Conservation (phyloP, 768 basidiomycete species). For the Amanita rubescens region DNA sequence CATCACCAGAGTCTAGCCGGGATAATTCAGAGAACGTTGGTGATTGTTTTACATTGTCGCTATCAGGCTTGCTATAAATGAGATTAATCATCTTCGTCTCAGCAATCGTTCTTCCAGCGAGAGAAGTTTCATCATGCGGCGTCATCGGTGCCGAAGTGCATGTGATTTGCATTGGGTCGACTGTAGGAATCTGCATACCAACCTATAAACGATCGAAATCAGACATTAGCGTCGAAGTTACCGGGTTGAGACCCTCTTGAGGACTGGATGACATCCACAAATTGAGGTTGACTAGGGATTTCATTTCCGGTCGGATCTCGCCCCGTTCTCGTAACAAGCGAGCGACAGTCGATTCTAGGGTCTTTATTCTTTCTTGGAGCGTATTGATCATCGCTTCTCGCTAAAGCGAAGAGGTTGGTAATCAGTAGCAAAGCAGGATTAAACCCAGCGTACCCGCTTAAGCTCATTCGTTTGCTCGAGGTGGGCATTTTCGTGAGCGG, state of each 20-base stretch:
- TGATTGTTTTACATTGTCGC: neutral
- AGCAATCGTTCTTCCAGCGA: neutral
- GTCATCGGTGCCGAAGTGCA: neutral
- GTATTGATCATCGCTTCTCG: constrained; percentile 39
- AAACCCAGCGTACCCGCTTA: constrained; percentile 32
- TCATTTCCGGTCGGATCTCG: constrained; percentile 17
- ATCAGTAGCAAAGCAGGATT: too few relatives aligned
- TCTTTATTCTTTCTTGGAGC: constrained; percentile 35
- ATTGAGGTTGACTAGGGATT: constrained; percentile 34
- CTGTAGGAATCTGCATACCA: constrained; percentile 3
- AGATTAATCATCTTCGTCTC: neutral
- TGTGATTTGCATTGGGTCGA: constrained; percentile 2
- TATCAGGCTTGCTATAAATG: neutral
- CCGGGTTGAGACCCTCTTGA: constrained; percentile 5
- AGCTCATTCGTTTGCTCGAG: constrained; percentile 52
- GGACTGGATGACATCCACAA: constrained; percentile 33
- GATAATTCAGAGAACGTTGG: constrained; percentile 10
- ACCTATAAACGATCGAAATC: neutral
- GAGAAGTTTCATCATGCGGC: neutral
- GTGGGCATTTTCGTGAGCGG: constrained; percentile 44
- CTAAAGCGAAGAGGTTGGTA: constrained; percentile 23
- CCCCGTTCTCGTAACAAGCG: constrained; percentile 34
- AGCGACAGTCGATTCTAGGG: constrained; percentile 40
- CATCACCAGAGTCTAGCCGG: constrained; percentile 17
- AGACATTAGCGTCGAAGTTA: neutral